A percentile compares a stretch with the other conserved stretches of the same genome.
Conservation (phyloP, 257 asterid species). For the Primulina tabacum region DNA sequence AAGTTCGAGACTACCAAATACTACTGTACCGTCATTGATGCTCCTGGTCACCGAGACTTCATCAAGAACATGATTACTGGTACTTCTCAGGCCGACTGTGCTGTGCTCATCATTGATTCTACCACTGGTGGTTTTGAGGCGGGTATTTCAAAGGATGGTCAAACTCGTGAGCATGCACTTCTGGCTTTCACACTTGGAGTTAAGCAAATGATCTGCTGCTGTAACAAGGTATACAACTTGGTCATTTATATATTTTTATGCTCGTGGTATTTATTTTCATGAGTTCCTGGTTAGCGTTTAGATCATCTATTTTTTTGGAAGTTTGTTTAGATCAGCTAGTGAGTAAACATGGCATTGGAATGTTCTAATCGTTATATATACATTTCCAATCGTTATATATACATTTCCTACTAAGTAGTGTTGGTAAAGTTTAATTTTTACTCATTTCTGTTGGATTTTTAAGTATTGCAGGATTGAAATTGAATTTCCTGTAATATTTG, state of each 20-base stretch:
- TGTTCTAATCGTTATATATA: too few species aligned
- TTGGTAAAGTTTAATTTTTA: too few species aligned
- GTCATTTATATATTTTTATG: not conserved
- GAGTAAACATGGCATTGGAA: too few species aligned
- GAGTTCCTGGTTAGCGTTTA: not conserved
- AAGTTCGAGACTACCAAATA: slow-evolving; percentile 87
- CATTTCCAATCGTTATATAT: too few species aligned
- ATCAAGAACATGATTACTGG: slow-evolving; percentile 90
- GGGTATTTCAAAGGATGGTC: slow-evolving; percentile 85
- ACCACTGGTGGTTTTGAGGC: slow-evolving; percentile 93
- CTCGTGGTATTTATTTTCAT: not conserved
- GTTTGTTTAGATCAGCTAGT: too few species aligned
- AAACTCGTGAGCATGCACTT: slow-evolving; percentile 82
- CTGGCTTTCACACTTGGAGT: slow-evolving; percentile 86
- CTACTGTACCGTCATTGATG: slow-evolving; percentile 87
- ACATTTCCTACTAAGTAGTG: too few species aligned
- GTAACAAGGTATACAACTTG: slow-evolving; percentile 53
- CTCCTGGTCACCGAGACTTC: slow-evolving; percentile 86
- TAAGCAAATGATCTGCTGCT: slow-evolving; percentile 78
- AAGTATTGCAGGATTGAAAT: too few species aligned
- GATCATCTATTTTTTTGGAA: too few species aligned
- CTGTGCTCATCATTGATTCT: slow-evolving; percentile 74
- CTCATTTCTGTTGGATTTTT: too few species aligned
- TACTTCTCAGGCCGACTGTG: slow-evolving; percentile 88
- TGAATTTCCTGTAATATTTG: too few species aligned